A percentile compares a stretch with the other conserved stretches of the same genome.
Conservation (phyloP, 2,329 filamentous ascomycete genomes). For the Cordyceps cicadae region DNA sequence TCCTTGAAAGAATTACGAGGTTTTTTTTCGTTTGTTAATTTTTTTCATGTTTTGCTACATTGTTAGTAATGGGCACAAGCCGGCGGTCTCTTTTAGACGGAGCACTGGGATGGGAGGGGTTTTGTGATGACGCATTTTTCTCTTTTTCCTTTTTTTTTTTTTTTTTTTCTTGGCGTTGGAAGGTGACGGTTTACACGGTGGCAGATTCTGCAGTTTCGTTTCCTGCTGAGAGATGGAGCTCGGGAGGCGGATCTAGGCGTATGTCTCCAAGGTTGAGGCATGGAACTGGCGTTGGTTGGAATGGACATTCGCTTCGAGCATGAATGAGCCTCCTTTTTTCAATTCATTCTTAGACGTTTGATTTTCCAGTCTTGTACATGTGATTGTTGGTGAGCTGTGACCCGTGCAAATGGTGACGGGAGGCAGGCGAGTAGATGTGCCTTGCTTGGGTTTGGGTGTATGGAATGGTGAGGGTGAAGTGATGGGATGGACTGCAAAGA, state of each 20-base stretch:
- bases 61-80: slow-evolving; percentile 2
- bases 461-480: neutral
- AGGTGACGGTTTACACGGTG: neutral
- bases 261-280: neutral
- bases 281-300: slow-evolving; percentile 3
- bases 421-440: neutral
- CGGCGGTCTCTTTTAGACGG: slow-evolving; percentile 5
- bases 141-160: neutral
- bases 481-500: neutral
- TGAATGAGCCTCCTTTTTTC: slow-evolving; percentile 5
- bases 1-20: neutral
- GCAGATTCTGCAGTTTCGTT: neutral
- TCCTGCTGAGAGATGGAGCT: neutral
- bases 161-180: neutral
- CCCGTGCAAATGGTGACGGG: neutral
- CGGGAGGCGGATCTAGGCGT: neutral
- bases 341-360: neutral
- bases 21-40: slow-evolving; percentile 9
- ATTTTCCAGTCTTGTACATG: slow-evolving; percentile 8
- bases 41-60: slow-evolving; percentile 1
- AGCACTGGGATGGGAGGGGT: neutral
- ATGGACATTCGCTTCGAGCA: slow-evolving; percentile 10
- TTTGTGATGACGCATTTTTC: neutral
- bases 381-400: neutral
- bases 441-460: too few species aligned